Percentiles rank a stretch among this genome's conserved stretches.
These are phyloP conservation scores for Backusella luteola DNA, from an alignment of 192 early-diverging fungal species.

Conservation along the genomic window DNA sequence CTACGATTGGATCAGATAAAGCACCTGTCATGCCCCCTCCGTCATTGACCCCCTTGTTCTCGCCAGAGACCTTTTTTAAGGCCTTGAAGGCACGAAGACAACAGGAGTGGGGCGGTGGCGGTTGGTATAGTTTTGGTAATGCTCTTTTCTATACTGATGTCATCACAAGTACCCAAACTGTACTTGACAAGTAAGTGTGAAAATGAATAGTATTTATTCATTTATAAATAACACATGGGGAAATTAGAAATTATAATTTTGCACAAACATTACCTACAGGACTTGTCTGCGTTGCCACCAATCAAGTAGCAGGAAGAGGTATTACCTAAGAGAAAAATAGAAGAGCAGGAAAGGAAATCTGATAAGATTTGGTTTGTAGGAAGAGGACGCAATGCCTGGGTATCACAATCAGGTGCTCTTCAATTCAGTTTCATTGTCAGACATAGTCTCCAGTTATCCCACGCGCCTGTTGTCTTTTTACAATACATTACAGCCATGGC, in stretches of 20 bases:
- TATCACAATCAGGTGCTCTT: conserved; percentile 88
- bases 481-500: conserved; percentile 94
- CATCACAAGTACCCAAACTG: conserved; percentile 87
- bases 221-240: not conserved
- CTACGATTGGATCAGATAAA: not conserved
- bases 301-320: conserved; percentile 80
- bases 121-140: conserved; percentile 60
- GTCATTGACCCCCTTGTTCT: conserved; percentile 58
- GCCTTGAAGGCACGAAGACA: conserved; percentile 47
- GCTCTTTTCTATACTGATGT: conserved; percentile 76
- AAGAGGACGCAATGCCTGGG: conserved; percentile 93
- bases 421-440: conserved; percentile 81
- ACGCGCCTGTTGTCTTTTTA: conserved; percentile 79
- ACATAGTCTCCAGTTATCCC: conserved; percentile 57
- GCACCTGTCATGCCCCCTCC: conserved; percentile 35
- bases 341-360: not conserved
- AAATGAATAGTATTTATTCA: not conserved
- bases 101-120: conserved; percentile 32
- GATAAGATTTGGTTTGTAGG: conserved; percentile 37
- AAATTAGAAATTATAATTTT: conserved; percentile 65
- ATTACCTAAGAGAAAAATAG: not conserved
- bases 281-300: conserved; percentile 74
- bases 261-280: conserved; percentile 70
- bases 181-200: conserved; percentile 75
- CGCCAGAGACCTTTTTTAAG: conserved; percentile 48